Percentiles rank a stretch among this genome's conserved stretches.
phyloP scores from a whole-genome alignment of 768 basidiomycete species.

The Hirschioporus abietinus region DNA sequence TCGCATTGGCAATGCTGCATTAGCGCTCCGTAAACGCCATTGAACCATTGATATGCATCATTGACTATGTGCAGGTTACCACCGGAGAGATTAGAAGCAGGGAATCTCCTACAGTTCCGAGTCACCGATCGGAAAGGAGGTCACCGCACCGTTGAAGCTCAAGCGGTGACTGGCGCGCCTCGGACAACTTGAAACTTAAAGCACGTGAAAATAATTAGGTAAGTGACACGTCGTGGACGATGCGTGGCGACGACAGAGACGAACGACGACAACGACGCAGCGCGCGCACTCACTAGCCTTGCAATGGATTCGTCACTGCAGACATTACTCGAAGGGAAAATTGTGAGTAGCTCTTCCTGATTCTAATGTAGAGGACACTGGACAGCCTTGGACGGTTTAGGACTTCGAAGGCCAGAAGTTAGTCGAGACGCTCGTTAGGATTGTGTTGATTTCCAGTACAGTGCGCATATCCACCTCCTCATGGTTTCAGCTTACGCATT shows the following conservation, averaged over 20 bases:
- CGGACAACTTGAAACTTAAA: no score
- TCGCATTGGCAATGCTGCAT: neutral
- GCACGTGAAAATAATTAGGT: no score
- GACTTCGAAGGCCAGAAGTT: conserved; percentile 3
- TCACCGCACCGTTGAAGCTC: no score
- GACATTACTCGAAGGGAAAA: neutral
- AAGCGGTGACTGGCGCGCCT: no score
- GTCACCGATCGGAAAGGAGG: no score
- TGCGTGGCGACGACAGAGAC: no score
- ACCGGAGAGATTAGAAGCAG: no score
- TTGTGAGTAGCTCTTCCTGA: neutral
- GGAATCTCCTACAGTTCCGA: no score
- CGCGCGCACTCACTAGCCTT: neutral
- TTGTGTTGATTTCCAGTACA: neutral
- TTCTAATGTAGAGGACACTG: neutral
- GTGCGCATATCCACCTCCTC: neutral
- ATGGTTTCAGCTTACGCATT: neutral
- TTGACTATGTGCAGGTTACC: no score
- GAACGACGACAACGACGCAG: neutral
- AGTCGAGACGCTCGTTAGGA: neutral
- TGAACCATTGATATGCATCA: neutral
- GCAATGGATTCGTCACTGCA: conserved; percentile 4
- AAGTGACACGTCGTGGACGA: no score
- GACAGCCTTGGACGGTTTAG: neutral
- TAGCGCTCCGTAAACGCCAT: neutral